Evolutionary conservation across 805 yeast species (phyloP).

Genomic region (Kodamaea kakaduensis): DNA sequence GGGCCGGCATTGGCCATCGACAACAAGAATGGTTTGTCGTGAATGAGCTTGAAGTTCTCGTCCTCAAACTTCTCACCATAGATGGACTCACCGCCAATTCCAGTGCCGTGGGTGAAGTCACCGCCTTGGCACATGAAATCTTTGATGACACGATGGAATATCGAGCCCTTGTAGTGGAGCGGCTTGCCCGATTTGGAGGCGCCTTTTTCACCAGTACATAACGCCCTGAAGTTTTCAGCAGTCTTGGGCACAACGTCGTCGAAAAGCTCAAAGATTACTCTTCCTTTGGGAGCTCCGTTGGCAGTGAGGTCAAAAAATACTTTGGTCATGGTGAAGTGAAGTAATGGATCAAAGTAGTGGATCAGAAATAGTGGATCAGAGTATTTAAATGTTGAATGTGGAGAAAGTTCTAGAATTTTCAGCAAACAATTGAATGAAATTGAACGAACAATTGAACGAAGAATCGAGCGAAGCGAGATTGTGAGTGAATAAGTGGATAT

Average conservation of each 20-base stretch:
- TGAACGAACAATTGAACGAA: no score
- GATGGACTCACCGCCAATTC: conserved; percentile 43
- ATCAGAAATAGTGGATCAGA: no score
- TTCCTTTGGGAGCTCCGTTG: conserved; percentile 66
- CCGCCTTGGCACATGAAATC: conserved; percentile 95
- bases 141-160: conserved; percentile 89
- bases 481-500: no score
- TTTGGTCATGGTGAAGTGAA: conserved; percentile 37
- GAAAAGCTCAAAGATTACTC: conserved; percentile 73
- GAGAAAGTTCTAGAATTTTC: conserved; percentile 2
- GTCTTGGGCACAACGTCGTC: conserved; percentile 79
- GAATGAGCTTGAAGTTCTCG: conserved; percentile 74
- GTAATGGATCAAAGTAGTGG: no score
- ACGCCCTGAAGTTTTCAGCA: conserved; percentile 82
- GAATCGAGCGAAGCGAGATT: no score
- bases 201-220: conserved; percentile 89
- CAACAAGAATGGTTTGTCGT: conserved; percentile 79
- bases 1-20: conserved; percentile 98
- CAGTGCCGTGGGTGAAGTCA: conserved; percentile 50
- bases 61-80: conserved; percentile 69
- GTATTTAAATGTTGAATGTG: no score
- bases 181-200: conserved; percentile 52
- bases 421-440: no score
- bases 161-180: conserved; percentile 72
- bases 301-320: conserved; percentile 78